A percentile compares a stretch with the other conserved stretches of the same genome.
Conservation (phyloP, 1,284 basidiomycete genomes). For the Leccinum fuscescens region DNA sequence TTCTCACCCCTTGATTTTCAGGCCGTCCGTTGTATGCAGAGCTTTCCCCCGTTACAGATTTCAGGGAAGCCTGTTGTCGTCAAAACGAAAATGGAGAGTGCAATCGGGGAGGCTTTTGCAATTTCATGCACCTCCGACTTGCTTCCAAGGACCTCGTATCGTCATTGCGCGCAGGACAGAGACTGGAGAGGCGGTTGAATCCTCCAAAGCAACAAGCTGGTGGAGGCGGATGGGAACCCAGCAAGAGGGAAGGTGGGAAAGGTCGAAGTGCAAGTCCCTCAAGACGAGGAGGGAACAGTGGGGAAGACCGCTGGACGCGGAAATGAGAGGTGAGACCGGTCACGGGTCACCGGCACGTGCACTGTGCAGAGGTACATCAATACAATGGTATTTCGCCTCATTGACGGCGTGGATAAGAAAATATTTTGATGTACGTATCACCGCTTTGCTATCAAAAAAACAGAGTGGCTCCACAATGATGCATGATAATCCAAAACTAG, state of each 20-base stretch:
- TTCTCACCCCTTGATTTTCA: slow-evolving; percentile 31
- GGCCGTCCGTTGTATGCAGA: slow-evolving; percentile 98
- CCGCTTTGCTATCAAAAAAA: not conserved
- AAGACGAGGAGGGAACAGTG: slow-evolving; percentile 56
- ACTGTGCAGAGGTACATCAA: not conserved
- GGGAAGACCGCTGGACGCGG: slow-evolving; percentile 76
- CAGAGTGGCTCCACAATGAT: not conserved
- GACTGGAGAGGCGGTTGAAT: slow-evolving; percentile 75
- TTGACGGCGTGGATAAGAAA: not conserved
- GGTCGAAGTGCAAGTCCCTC: slow-evolving; percentile 72
- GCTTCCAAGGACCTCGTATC: slow-evolving; percentile 81
- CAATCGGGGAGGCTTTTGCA: slow-evolving; percentile 95
- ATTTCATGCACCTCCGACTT: slow-evolving; percentile 96
- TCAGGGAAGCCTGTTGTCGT: slow-evolving; percentile 97
- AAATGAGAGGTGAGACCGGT: slow-evolving; percentile 37
- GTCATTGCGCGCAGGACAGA: slow-evolving; percentile 78
- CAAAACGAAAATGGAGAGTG: slow-evolving; percentile 98
- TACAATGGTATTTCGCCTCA: not conserved
- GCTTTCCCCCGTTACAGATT: slow-evolving; percentile 97
- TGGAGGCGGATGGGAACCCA: slow-evolving; percentile 80
- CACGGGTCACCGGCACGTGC: not conserved
- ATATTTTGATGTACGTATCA: not conserved
- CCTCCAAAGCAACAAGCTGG: slow-evolving; percentile 59
- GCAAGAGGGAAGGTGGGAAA: slow-evolving; percentile 58
- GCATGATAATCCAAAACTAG: not conserved